phyloP scores from a whole-genome alignment of 176 grass and related monocot species.

The Miscanthus lutarioriparius region DNA sequence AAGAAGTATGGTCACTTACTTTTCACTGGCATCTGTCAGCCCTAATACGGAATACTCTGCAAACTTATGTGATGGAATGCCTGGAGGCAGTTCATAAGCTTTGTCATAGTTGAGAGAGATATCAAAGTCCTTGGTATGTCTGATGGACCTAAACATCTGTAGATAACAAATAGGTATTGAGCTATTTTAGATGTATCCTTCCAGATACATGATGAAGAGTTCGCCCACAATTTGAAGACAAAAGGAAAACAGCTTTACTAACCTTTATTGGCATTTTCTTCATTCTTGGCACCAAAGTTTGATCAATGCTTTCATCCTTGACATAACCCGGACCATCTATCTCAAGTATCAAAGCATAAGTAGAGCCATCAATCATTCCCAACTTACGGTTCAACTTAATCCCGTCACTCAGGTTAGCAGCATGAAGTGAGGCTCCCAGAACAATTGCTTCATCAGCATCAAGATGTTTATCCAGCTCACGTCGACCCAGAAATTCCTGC shows the following conservation, averaged over 20 bases:
- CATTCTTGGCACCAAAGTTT: constrained; percentile 80
- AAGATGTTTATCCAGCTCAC: constrained; percentile 79
- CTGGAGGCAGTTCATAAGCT: constrained; percentile 71
- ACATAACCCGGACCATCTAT: constrained; percentile 70
- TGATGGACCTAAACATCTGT: constrained; percentile 94
- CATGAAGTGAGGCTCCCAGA: constrained; percentile 92
- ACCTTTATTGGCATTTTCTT: constrained; percentile 99
- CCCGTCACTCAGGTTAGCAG: constrained; percentile 98
- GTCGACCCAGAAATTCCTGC: constrained; percentile 88
- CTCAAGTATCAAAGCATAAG: constrained; percentile 85
- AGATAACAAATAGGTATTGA: constrained; percentile 30
- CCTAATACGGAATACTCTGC: constrained; percentile 76
- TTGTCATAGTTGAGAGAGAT: constrained; percentile 83
- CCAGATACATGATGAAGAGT: constrained; percentile 1
- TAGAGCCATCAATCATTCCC: constrained; percentile 96
- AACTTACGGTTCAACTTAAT: constrained; percentile 98
- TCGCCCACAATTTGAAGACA: neutral
- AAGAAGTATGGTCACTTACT: constrained; percentile 49
- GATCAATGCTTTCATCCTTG: constrained; percentile 74
- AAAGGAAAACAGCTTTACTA: neutral
- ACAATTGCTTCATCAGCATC: constrained; percentile 99
- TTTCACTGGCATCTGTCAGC: constrained; percentile 78
- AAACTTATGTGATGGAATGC: constrained; percentile 72
- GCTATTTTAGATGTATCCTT: neutral
- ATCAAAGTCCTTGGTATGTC: constrained; percentile 89